A percentile compares a stretch with the other conserved stretches of the same genome.
Conservation (phyloP, 805 yeast species). For the Kodamaea sagamina region DNA sequence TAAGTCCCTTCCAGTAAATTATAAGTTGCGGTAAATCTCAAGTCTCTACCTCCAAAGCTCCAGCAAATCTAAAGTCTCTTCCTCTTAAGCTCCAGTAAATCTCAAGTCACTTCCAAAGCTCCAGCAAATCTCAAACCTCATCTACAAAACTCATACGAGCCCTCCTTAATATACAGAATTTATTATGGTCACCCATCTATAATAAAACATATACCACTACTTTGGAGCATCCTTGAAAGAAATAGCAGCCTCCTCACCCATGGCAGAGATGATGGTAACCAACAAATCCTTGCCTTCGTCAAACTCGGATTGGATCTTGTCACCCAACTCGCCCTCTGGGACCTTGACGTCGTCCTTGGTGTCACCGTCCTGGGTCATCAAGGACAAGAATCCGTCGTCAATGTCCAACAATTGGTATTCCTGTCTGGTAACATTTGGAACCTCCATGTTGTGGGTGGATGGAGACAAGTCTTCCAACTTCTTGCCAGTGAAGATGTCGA, state of each 20-base stretch:
- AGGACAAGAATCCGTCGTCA: slow-evolving; percentile 95
- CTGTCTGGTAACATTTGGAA: slow-evolving; percentile 93
- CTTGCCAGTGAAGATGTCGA: slow-evolving; percentile 98
- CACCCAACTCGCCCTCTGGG: slow-evolving; percentile 98
- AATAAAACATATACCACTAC: slow-evolving; percentile 16
- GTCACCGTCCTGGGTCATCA: slow-evolving; percentile 97
- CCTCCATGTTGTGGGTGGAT: slow-evolving; percentile 99
- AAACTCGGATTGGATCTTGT: slow-evolving; percentile 84
- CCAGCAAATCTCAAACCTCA: too few species aligned
- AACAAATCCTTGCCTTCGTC: slow-evolving; percentile 98
- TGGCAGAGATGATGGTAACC: slow-evolving; percentile 95
- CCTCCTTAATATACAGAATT: slow-evolving; percentile 12
- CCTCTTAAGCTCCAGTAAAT: too few species aligned
- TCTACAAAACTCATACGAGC: not conserved
- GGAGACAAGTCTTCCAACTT: slow-evolving; percentile 99
- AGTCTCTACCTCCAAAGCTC: too few species aligned
- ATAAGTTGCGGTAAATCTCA: too few species aligned
- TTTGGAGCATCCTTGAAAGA: slow-evolving; percentile 99
- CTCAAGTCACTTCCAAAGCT: too few species aligned
- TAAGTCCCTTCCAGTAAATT: too few species aligned
- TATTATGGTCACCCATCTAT: slow-evolving; percentile 14
- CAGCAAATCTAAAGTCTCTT: too few species aligned
- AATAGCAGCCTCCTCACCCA: slow-evolving; percentile 99
- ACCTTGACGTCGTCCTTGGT: slow-evolving; percentile 98
- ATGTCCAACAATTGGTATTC: slow-evolving; percentile 97